phyloP scores from a whole-genome alignment of 1,284 basidiomycete genomes.

The Leccinum solheimii region DNA sequence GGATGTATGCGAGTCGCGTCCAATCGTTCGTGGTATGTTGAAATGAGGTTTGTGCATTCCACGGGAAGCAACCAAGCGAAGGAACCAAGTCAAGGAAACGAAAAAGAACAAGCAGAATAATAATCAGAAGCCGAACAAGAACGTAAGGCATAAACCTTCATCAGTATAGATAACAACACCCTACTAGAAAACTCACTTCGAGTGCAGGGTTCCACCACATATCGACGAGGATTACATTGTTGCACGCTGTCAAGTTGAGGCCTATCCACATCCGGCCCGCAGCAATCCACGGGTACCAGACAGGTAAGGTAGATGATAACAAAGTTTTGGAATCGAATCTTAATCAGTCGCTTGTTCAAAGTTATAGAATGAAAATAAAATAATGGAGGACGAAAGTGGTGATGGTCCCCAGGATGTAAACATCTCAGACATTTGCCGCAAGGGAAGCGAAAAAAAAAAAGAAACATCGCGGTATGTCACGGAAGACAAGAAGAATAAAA shows the following conservation, averaged over 20 bases:
- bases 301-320: background rate
- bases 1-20: background rate
- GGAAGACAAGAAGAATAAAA: background rate
- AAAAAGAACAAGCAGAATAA: background rate
- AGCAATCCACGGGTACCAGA: background rate
- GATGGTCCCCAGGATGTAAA: background rate
- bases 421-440: background rate
- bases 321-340: slow-evolving; percentile 2
- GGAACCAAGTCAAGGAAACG: background rate
- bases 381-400: background rate
- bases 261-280: slow-evolving; percentile 43
- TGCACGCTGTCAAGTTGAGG: slow-evolving; percentile 92
- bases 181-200: slow-evolving; percentile 49
- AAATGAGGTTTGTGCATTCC: slow-evolving; percentile 1
- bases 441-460: background rate
- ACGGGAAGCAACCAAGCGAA: background rate
- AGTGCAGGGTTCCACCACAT: slow-evolving; percentile 96
- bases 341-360: slow-evolving; percentile 16
- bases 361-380: background rate
- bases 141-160: slow-evolving; percentile 1
- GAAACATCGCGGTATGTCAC: background rate
- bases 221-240: slow-evolving; percentile 90
- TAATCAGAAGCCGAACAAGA: background rate
- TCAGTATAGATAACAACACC: slow-evolving; percentile 12
- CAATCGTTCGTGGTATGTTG: background rate